Base-by-base conservation (phyloP, 2,329 filamentous ascomycete species). In the Bretziella fagacearum region DNA sequence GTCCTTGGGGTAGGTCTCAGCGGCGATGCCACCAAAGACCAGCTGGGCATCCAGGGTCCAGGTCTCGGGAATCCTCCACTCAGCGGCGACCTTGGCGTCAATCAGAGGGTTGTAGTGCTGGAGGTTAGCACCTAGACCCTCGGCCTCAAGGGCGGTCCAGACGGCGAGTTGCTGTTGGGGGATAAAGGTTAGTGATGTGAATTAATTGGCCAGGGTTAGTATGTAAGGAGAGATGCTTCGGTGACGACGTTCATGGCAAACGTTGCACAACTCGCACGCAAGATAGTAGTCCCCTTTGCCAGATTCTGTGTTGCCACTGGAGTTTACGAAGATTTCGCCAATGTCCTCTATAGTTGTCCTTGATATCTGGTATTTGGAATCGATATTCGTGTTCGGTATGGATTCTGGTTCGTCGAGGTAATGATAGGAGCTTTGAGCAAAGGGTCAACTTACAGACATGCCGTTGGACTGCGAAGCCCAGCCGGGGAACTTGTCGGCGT, bases 61-160 rank as follows among this genome's bases (percentile, higher is more conserved):
- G 56, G 72, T 71, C 15, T 64, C 57, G 36, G 83, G 81, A 26
- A 93, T 56, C 49, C 71, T 70, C 81, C 84, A 94, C 55, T 75
- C 66, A 52, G 64, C 67, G 37, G 71, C 65, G 46, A 86, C 80
- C 65, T 78, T 75, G 54, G 71, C 69, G 64, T 93, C 81, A 55
- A 93, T 75, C 50, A 94, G 63, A 17, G 85, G 85, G 73, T 85
- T 91, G 71, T 93, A 93, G 68, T 94, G 86, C 71, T 94, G 86
- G 46, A 94, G 71, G 70, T 87, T 93, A 60, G 80, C 82, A 54
- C 85, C 85, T 48, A 93, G 74, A 25, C 86, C 85, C 60, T 91
- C 84, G 51, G 79, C 71, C 65, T 87, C 82, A 49, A 94, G 75
- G 3, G 79, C 82, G 15, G 79, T 79, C 86, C 86, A 94, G 55